Evolutionary conservation across 2,329 filamentous ascomycete genomes (phyloP), one percentile per base, ranked within the genome.

Genomic region (Claviceps humidiphila): DNA sequence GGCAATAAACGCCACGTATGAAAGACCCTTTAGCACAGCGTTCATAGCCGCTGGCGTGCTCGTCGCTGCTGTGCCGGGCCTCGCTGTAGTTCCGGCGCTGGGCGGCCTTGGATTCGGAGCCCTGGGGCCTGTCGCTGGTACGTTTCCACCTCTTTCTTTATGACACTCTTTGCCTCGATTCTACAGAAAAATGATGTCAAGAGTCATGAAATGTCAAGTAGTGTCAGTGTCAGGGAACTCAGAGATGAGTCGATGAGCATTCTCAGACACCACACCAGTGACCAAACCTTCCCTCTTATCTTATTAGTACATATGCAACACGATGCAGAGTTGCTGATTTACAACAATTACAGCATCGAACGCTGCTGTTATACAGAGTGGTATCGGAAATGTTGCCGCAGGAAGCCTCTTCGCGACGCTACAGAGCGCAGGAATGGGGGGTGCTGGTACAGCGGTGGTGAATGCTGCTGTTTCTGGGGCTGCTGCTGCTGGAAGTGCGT

Each of bases 401-500:
- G 49, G 53, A 0, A 56, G 60, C 6, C 0, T 57, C 1, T 67
- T 69, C 20, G 61, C 67, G 1, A 59, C 51, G 2, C 55, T 68
- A 0, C 62, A 67, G 56, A 68, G 64, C 46, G 66, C 64, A 0
- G 66, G 51, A 0, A 56, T 55, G 2, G 64, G 60, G 0, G 67
- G 67, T 1, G 60, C 58, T 16, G 62, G 62, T 1, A 50, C 58
- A 2, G 58, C 58, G 0, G 53, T 48, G 5, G 59, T 65, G 0
- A 39, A 60, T 1, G 56, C 55, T 2, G 57, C 47, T 0, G 51
- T 60, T 9, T 60, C 60, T 47, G 53, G 46, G 6, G 51, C 14
- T 17, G 58, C 54, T 1, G 37, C 2, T 2, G 9, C 22, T 4
- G 26, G 26, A 30, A 56, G 60, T 6, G 0, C 57, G 1, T 67